These are phyloP conservation scores for Ceratopteris richardii DNA, from an alignment of 75 land plant species.

Conservation along the genomic window DNA sequence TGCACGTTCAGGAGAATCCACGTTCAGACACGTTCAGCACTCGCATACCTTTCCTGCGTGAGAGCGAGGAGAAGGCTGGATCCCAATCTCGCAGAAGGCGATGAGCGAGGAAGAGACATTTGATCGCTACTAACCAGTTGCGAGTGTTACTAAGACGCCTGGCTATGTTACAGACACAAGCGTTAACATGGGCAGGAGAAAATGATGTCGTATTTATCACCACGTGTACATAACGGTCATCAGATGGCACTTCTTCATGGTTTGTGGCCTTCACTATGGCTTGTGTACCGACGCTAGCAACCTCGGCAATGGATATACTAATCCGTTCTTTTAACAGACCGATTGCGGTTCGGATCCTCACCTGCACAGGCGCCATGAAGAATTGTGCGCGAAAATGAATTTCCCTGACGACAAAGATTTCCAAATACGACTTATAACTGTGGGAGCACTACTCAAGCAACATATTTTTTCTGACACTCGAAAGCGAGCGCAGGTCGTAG, in stretches of 20 bases:
- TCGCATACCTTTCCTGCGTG: conserved; percentile 22
- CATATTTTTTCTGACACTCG: too few relatives aligned
- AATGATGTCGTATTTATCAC: conserved; percentile 24
- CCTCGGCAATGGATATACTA: conserved; percentile 68
- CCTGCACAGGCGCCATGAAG: conserved; percentile 49
- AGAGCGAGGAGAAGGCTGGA: conserved; percentile 29
- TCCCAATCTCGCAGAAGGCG: conserved; percentile 31
- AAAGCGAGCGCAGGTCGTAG: too few relatives aligned
- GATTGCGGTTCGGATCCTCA: conserved; percentile 57
- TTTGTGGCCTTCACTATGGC: conserved; percentile 34
- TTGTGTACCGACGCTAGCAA: conserved; percentile 38
- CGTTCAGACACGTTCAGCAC: conserved; percentile 19
- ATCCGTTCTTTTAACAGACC: conserved; percentile 82
- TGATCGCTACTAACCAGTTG: conserved; percentile 49
- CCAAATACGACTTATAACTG: too few relatives aligned
- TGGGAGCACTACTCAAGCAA: too few relatives aligned
- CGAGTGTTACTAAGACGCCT: too few relatives aligned
- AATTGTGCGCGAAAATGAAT: too few relatives aligned
- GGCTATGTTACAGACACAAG: conserved; percentile 30
- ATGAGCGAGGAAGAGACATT: too few relatives aligned
- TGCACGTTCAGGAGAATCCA: conserved; percentile 35
- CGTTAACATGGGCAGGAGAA: conserved; percentile 25
- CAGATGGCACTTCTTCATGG: too few relatives aligned
- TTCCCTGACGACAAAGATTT: too few relatives aligned
- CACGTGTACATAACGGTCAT: conserved; percentile 31